Percentiles rank a stretch among this genome's conserved stretches.
phyloP scores from a whole-genome alignment of 116 monocot genomes.

The Thalassia testudinum region DNA sequence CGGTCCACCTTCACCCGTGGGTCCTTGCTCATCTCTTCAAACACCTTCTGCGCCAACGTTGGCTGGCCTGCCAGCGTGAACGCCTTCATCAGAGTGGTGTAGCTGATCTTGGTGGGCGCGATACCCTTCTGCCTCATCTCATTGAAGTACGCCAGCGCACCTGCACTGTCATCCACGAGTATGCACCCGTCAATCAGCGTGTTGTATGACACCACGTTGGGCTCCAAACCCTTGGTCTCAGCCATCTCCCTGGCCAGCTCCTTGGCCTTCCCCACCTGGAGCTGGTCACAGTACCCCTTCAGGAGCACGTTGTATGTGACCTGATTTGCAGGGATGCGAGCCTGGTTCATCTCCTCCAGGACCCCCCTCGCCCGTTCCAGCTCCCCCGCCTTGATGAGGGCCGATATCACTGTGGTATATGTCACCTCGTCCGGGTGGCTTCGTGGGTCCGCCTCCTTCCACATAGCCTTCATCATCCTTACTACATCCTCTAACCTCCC shows the following conservation, averaged over 20 bases:
- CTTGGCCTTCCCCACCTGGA: slow-evolving; percentile 68
- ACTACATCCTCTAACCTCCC: slow-evolving; percentile 65
- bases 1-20: slow-evolving; percentile 55
- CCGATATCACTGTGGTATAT: slow-evolving; percentile 75
- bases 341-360: slow-evolving; percentile 51
- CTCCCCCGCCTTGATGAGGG: slow-evolving; percentile 40
- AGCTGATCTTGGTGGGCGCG: slow-evolving; percentile 71
- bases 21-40: slow-evolving; percentile 84
- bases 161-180: slow-evolving; percentile 57
- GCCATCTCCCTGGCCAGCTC: slow-evolving; percentile 44
- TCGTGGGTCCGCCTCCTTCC: slow-evolving; percentile 28
- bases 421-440: slow-evolving; percentile 79
- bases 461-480: slow-evolving; percentile 55
- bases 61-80: slow-evolving; percentile 77
- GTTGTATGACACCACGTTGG: slow-evolving; percentile 74
- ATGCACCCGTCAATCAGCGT: slow-evolving; percentile 89
- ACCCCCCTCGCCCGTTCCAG: slow-evolving; percentile 49
- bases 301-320: slow-evolving; percentile 89
- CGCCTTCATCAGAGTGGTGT: slow-evolving; percentile 97
- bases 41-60: slow-evolving; percentile 69
- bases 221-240: slow-evolving; percentile 28
- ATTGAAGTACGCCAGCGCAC: slow-evolving; percentile 77
- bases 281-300: slow-evolving; percentile 83
- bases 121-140: slow-evolving; percentile 83
- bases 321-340: slow-evolving; percentile 40